These are phyloP conservation scores for Aspergillus nomiae DNA, from an alignment of 2,329 filamentous ascomycete genomes.

Conservation along the genomic window DNA sequence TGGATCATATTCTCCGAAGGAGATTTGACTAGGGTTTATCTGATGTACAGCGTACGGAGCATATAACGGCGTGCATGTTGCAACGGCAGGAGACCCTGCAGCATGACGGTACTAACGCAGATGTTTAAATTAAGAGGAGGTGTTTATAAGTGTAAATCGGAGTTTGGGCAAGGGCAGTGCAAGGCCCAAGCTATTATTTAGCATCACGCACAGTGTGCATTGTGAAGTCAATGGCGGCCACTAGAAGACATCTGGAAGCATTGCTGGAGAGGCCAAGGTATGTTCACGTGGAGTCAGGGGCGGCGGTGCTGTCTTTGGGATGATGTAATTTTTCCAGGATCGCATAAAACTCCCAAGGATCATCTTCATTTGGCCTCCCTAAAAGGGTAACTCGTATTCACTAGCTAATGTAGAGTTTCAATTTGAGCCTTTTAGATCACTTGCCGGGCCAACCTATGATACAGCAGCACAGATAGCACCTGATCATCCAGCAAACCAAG, in stretches of 20 bases:
- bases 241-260: slow-evolving; percentile 15
- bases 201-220: neutral
- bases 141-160: neutral
- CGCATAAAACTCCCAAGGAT: neutral
- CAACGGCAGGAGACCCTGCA: neutral
- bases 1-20: neutral
- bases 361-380: neutral
- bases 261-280: neutral
- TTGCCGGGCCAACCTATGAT: neutral
- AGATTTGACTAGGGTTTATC: neutral
- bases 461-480: neutral
- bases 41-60: neutral
- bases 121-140: neutral
- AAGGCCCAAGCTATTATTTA: neutral
- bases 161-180: neutral
- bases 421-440: neutral
- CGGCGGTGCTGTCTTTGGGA: neutral
- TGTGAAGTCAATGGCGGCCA: neutral
- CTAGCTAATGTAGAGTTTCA: neutral
- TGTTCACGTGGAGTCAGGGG: slow-evolving; percentile 1
- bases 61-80: neutral
- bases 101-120: neutral
- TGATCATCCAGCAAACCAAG: neutral
- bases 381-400: slow-evolving; percentile 4
- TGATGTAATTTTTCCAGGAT: neutral